Percentiles rank a stretch among this genome's conserved stretches.
Evolutionary conservation across 768 basidiomycete species (phyloP).

Genomic region (Thelephora aurantiotincta): DNA sequence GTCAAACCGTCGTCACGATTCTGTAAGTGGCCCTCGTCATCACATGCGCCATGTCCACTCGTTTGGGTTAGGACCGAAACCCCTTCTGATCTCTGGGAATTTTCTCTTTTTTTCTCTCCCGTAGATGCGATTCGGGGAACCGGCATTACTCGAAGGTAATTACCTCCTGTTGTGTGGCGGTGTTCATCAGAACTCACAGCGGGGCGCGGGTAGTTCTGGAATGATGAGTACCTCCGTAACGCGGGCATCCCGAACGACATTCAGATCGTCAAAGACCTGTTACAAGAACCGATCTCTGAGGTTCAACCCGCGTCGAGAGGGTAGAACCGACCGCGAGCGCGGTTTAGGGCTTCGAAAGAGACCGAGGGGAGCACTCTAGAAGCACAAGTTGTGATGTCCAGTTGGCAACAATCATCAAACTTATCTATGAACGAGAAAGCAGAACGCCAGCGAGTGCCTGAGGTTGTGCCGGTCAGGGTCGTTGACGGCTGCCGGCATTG

Average conservation of each 20-base stretch:
- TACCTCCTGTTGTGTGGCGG: not conserved
- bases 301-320: too few relatives aligned
- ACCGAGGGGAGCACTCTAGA: too few relatives aligned
- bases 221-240: slow-evolving; percentile 32
- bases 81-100: too few relatives aligned
- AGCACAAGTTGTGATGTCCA: too few relatives aligned
- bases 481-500: too few relatives aligned
- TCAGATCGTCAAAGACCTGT: slow-evolving; percentile 25
- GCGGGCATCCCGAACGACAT: slow-evolving; percentile 28
- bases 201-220: slow-evolving; percentile 21
- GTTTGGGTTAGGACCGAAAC: not conserved
- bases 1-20: slow-evolving; percentile 73
- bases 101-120: not conserved
- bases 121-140: slow-evolving; percentile 78
- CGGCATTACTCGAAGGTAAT: slow-evolving; percentile 86
- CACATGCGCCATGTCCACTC: not conserved
- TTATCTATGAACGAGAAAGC: too few relatives aligned
- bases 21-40: slow-evolving; percentile 50
- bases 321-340: too few relatives aligned
- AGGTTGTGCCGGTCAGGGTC: too few relatives aligned
- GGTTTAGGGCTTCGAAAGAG: too few relatives aligned
- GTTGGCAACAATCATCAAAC: too few relatives aligned
- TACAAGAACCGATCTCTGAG: slow-evolving; percentile 12
- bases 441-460: too few relatives aligned
- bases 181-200: not conserved